Conservation (phyloP, 352 stramenopile species). For the Phytophthora tubulina region DNA sequence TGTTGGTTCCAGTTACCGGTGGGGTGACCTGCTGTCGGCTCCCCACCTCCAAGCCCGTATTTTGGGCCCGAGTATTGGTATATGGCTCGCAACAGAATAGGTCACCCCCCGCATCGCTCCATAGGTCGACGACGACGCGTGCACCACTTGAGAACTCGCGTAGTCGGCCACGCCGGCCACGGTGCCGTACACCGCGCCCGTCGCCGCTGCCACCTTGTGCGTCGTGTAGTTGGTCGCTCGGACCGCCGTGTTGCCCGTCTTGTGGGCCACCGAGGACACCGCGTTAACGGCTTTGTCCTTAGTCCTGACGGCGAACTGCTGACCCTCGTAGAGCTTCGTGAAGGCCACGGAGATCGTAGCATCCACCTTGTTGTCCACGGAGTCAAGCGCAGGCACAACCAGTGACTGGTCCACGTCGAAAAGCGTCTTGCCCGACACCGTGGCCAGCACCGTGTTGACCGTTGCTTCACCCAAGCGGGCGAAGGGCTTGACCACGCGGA, state of each 20-base stretch:
- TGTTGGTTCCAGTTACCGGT: slow-evolving; percentile 50
- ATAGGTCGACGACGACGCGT: slow-evolving; percentile 76
- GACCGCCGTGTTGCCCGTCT: slow-evolving; percentile 54
- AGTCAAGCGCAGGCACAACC: slow-evolving; percentile 64
- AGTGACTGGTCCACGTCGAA: slow-evolving; percentile 66
- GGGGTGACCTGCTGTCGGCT: slow-evolving; percentile 48
- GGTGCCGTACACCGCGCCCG: slow-evolving; percentile 46
- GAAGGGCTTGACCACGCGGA: slow-evolving; percentile 68
- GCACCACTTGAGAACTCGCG: slow-evolving; percentile 64
- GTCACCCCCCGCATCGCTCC: slow-evolving; percentile 62
- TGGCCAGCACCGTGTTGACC: slow-evolving; percentile 70
- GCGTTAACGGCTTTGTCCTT: slow-evolving; percentile 67
- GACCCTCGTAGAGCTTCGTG: slow-evolving; percentile 71
- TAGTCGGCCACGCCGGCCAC: slow-evolving; percentile 63
- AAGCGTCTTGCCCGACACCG: slow-evolving; percentile 68
- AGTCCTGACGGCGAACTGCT: slow-evolving; percentile 68
- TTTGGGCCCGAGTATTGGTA: slow-evolving; percentile 76
- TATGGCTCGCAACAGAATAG: slow-evolving; percentile 65
- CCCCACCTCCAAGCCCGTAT: slow-evolving; percentile 65
- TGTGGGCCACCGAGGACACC: slow-evolving; percentile 48
- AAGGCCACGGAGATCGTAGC: slow-evolving; percentile 68
- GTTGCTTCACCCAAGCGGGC: slow-evolving; percentile 74
- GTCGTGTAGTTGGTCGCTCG: slow-evolving; percentile 73
- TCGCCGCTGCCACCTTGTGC: slow-evolving; percentile 39
- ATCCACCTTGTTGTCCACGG: slow-evolving; percentile 80